phyloP scores from a whole-genome alignment of 2,329 filamentous ascomycete genomes.

The Alternaria incomplexa region DNA sequence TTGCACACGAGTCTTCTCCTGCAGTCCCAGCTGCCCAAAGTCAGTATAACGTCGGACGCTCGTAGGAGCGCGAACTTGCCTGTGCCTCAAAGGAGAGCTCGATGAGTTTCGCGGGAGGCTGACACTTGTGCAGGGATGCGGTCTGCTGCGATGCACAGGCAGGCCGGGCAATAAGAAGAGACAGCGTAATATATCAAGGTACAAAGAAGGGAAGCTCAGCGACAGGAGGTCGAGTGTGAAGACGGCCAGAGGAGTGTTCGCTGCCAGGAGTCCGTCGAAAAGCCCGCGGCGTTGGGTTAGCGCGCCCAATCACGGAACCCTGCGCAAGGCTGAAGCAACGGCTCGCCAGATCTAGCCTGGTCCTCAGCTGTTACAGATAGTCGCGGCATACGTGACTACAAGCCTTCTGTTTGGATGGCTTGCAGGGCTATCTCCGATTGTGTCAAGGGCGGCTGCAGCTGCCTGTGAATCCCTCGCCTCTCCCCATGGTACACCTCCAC shows the following conservation, averaged over 20 bases:
- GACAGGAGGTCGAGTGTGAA: slow-evolving; percentile 1
- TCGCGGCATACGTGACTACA: not conserved
- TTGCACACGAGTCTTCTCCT: slow-evolving; percentile 30
- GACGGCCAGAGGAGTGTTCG: slow-evolving; percentile 15
- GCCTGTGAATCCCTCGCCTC: not conserved
- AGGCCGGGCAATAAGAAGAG: slow-evolving; percentile 27
- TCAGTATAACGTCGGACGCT: not conserved
- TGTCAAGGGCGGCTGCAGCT: not conserved
- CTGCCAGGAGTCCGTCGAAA: slow-evolving; percentile 12
- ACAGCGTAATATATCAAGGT: slow-evolving; percentile 26
- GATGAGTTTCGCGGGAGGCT: slow-evolving; percentile 15
- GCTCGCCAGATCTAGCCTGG: slow-evolving; percentile 16
- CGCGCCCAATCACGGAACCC: slow-evolving; percentile 22
- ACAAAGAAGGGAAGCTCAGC: slow-evolving; percentile 29
- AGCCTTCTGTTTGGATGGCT: not conserved
- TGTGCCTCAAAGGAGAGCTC: slow-evolving; percentile 39
- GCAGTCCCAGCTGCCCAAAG: slow-evolving; percentile 31
- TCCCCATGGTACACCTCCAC: slow-evolving; percentile 2
- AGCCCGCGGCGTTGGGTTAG: slow-evolving; percentile 16
- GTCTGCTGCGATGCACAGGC: slow-evolving; percentile 13
- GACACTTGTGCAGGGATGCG: slow-evolving; percentile 20
- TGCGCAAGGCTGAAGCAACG: slow-evolving; percentile 27
- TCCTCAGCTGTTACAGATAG: slow-evolving; percentile 10
- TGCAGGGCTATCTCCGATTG: not conserved
- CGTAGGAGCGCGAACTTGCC: not conserved